Base-by-base conservation (phyloP, 129 eudicot genomes). In the Centaurea solstitialis region DNA sequence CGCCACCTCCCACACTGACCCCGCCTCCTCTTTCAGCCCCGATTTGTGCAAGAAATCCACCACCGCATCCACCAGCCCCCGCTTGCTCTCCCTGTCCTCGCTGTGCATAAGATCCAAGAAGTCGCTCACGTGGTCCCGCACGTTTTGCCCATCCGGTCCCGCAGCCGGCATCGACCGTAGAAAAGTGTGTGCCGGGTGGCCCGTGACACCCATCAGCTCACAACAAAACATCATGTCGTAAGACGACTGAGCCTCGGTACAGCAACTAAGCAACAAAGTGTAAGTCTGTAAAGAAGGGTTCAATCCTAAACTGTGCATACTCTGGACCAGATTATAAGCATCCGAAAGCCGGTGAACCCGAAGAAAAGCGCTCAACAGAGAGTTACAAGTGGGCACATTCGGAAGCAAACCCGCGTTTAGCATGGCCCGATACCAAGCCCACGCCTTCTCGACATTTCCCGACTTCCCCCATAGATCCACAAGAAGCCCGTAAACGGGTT, bases 1-100 rank as follows among this genome's bases (percentile, higher is more conserved):
- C 33, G 99, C 99, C 74, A 96, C 99, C 67, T 96, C 99, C 99
- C 99, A 96, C 13, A 96, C 90, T 2, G 98, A 93, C 5, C 99
- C 98, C 0, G 99, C 99, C 86, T 93, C 99, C 87, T 96, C 99
- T 70, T 93, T 96, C 7, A 96, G 87, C 30, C 99, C 99, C 0
- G 97, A 88, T 73, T 96, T 96, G 77, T 93, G 98, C 43, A 96
- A 89, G 75, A 96, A 96, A 72, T 96, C 98, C 9, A 96, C 93
- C 64, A 96, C 98, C 2, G 98, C 93, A 43, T 96, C 99, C 21
- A 96, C 87, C 10, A 96, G 88, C 22, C 99, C 99, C 35, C 99
- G 84, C 76, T 96, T 96, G 71, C 99, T 96, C 75, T 96, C 99
- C 53, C 99, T 79, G 47, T 96, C 99, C 82, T 96, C 99, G n/a